A percentile compares a stretch with the other conserved stretches of the same genome.
Conservation (phyloP, 2,329 filamentous ascomycete species). For the Neopestalotiopsis sp. region DNA sequence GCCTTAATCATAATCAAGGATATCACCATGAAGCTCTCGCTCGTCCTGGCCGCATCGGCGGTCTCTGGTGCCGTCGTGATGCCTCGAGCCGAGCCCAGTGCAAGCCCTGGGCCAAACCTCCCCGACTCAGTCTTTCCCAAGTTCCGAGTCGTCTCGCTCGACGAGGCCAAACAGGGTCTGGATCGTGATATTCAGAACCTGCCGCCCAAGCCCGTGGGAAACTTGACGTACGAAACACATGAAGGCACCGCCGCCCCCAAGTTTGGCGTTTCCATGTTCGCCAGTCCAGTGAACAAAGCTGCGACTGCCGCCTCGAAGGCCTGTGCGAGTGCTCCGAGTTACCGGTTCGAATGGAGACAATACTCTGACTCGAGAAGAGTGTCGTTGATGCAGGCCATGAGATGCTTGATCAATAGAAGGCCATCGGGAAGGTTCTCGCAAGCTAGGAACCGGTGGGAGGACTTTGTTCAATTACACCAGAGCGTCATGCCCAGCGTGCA, state of each 20-base stretch:
- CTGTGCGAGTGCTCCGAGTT: slow-evolving; percentile 30
- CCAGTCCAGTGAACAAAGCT: not conserved
- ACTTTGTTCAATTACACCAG: slow-evolving; percentile 38
- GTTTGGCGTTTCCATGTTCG: not conserved
- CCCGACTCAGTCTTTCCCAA: slow-evolving; percentile 8
- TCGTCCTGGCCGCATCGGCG: slow-evolving; percentile 8
- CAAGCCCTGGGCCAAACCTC: not conserved
- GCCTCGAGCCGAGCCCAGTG: not conserved
- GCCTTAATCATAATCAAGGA: not conserved
- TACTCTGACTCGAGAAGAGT: slow-evolving; percentile 34
- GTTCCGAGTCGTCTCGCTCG: slow-evolving; percentile 4
- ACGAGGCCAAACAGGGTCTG: slow-evolving; percentile 6
- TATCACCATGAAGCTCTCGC: not conserved
- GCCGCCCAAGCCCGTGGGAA: not conserved
- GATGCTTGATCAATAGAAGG: slow-evolving; percentile 34
- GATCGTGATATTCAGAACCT: slow-evolving; percentile 8
- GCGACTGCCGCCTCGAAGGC: not conserved
- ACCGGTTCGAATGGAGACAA: slow-evolving; percentile 38
- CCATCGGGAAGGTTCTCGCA: slow-evolving; percentile 31
- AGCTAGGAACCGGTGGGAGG: slow-evolving; percentile 37
- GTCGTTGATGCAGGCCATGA: slow-evolving; percentile 33
- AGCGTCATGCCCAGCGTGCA: slow-evolving; percentile 37
- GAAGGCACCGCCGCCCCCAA: not conserved
- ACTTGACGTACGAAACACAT: slow-evolving; percentile 6
- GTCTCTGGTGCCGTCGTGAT: not conserved